phyloP scores from a whole-genome alignment of 768 basidiomycete genomes.

The Leccinum imitatum region DNA sequence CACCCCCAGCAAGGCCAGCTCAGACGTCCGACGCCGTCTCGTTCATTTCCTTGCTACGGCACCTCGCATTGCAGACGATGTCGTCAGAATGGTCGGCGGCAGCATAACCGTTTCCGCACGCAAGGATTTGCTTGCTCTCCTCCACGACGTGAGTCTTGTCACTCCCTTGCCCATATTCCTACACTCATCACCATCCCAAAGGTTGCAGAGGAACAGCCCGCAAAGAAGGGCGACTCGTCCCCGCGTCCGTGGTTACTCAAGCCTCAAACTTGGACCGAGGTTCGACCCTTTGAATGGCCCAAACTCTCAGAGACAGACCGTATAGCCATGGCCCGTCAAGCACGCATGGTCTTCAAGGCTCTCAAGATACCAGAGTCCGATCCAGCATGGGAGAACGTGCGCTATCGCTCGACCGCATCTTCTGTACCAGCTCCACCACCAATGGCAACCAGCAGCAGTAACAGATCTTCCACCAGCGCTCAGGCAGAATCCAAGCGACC shows the following conservation, averaged over 20 bases:
- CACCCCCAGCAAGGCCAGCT: slow-evolving; percentile 16
- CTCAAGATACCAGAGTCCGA: slow-evolving; percentile 61
- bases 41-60: slow-evolving; percentile 53
- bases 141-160: slow-evolving; percentile 47
- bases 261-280: slow-evolving; percentile 59
- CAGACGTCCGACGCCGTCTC: slow-evolving; percentile 40
- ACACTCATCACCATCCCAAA: not conserved
- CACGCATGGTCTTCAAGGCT: slow-evolving; percentile 45
- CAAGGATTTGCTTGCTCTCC: slow-evolving; percentile 45
- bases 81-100: slow-evolving; percentile 46
- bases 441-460: slow-evolving; percentile 19
- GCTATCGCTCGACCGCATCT: slow-evolving; percentile 28
- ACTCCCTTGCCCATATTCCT: not conserved
- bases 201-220: slow-evolving; percentile 49
- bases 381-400: slow-evolving; percentile 60
- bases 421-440: slow-evolving; percentile 19
- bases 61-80: slow-evolving; percentile 41
- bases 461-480: slow-evolving; percentile 22
- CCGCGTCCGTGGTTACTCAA: slow-evolving; percentile 54
- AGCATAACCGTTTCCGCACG: slow-evolving; percentile 35
- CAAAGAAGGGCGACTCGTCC: slow-evolving; percentile 38
- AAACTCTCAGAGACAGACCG: slow-evolving; percentile 49
- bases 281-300: slow-evolving; percentile 66
- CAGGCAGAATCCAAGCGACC: slow-evolving; percentile 43
- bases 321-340: slow-evolving; percentile 49